phyloP scores from a whole-genome alignment of 1,139 yeast genomes.

The Torulaspora globosa region DNA sequence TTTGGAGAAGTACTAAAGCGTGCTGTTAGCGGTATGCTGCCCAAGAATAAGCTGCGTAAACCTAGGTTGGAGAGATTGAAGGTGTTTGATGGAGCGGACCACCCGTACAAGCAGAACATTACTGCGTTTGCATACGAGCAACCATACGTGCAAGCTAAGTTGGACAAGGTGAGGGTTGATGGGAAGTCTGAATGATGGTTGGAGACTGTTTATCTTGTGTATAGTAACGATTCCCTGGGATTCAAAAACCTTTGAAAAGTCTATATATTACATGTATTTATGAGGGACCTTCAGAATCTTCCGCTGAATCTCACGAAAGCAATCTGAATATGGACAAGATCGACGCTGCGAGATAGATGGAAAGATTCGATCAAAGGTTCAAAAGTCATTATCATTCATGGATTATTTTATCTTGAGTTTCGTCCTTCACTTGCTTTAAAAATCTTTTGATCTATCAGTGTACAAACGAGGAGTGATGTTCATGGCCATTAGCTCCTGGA shows the following conservation, averaged over 20 bases:
- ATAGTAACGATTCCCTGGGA: conserved; percentile 5
- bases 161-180: conserved; percentile 3
- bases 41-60: conserved; percentile 80
- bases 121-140: conserved; percentile 84
- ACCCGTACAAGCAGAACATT: conserved; percentile 79
- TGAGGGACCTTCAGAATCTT: background rate
- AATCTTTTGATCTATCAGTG: conserved; percentile 51
- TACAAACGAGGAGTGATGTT: conserved; percentile 85
- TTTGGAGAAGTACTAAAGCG: conserved; percentile 73
- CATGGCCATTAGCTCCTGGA: conserved; percentile 99
- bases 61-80: conserved; percentile 78
- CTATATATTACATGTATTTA: conserved; percentile 7
- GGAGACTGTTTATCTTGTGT: conserved; percentile 3
- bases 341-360: background rate
- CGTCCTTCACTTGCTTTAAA: conserved; percentile 18
- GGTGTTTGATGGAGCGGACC: conserved; percentile 80
- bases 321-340: background rate
- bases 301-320: conserved; percentile 1
- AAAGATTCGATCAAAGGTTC: background rate
- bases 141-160: conserved; percentile 33
- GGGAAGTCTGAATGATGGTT: background rate
- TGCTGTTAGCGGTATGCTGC: conserved; percentile 95
- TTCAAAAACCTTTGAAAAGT: background rate
- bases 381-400: conserved; percentile 11
- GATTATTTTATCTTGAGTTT: conserved; percentile 6